Evolutionary conservation across 2,329 filamentous ascomycete species (phyloP).

Genomic region (Mycosphaerelloides madeirae): DNA sequence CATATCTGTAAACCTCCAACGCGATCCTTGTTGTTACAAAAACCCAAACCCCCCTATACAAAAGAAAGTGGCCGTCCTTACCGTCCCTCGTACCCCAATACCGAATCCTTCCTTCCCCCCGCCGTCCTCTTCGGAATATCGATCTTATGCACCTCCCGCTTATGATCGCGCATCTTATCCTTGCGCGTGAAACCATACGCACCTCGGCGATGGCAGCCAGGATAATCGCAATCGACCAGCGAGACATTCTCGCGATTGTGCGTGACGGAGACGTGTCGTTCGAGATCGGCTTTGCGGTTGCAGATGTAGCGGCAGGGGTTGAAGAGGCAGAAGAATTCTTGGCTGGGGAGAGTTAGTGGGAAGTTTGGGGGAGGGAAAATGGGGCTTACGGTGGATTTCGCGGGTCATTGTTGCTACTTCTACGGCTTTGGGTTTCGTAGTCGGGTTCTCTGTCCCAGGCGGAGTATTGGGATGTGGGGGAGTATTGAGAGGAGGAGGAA

Average conservation of each 20-base stretch:
- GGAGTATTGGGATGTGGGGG: background rate
- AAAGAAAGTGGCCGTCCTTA: too few species aligned
- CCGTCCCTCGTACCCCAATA: too few species aligned
- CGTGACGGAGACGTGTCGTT: conserved; percentile 45
- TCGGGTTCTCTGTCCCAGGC: background rate
- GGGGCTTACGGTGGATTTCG: background rate
- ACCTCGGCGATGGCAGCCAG: conserved; percentile 41
- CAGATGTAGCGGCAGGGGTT: conserved; percentile 29
- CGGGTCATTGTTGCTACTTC: too few species aligned
- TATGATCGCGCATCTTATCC: conserved; percentile 56
- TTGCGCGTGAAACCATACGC: conserved; percentile 50
- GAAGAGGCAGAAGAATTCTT: conserved; percentile 28
- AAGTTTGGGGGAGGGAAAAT: background rate
- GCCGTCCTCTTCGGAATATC: conserved; percentile 37
- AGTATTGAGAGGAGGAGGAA: too few species aligned
- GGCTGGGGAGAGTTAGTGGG: background rate
- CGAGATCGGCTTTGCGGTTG: conserved; percentile 46
- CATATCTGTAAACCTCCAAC: too few species aligned
- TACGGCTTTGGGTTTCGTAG: background rate
- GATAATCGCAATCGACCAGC: conserved; percentile 41
- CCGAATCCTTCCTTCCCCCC: too few species aligned
- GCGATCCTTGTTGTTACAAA: too few species aligned
- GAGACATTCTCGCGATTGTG: conserved; percentile 36
- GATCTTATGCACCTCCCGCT: conserved; percentile 51
- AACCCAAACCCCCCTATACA: too few species aligned